Evolutionary conservation across 495 filamentous ascomycete species (phyloP).

Genomic region (Tuber aestivum): DNA sequence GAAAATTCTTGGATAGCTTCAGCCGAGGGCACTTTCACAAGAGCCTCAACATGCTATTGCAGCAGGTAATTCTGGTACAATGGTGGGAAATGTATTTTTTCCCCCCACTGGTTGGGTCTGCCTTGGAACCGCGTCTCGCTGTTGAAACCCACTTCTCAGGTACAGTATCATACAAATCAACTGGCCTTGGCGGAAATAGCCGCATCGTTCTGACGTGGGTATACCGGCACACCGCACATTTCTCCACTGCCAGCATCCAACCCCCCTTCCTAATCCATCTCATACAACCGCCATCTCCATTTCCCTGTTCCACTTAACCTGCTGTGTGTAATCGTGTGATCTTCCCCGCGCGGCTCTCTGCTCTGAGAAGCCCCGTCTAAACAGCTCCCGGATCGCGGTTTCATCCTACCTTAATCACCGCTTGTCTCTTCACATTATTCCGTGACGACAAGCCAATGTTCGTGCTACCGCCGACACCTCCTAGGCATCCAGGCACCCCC

Average conservation of each 20-base stretch:
- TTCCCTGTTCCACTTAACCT: neutral
- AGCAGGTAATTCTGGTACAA: neutral
- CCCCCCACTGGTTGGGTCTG: neutral
- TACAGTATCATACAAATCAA: neutral
- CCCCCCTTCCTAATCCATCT: neutral
- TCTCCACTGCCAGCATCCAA: neutral
- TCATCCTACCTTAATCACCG: neutral
- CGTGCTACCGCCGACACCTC: constrained; percentile 33
- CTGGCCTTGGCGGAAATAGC: neutral
- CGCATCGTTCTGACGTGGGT: neutral
- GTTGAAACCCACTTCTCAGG: neutral
- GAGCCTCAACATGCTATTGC: neutral
- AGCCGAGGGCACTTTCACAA: neutral
- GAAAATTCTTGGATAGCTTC: neutral
- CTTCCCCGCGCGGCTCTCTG: neutral
- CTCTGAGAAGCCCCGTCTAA: neutral
- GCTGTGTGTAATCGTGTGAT: neutral
- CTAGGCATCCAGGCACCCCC: constrained; percentile 30
- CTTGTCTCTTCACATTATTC: neutral
- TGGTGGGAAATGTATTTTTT: neutral
- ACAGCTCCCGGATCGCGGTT: neutral
- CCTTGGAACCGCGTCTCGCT: neutral
- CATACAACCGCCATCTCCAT: constrained; percentile 1
- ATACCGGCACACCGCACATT: neutral
- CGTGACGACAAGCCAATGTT: constrained; percentile 14